Evolutionary conservation across 2,329 filamentous ascomycete species (phyloP), one percentile per base, ranked within the genome.

Genomic region (Plectosphaerella sp.): DNA sequence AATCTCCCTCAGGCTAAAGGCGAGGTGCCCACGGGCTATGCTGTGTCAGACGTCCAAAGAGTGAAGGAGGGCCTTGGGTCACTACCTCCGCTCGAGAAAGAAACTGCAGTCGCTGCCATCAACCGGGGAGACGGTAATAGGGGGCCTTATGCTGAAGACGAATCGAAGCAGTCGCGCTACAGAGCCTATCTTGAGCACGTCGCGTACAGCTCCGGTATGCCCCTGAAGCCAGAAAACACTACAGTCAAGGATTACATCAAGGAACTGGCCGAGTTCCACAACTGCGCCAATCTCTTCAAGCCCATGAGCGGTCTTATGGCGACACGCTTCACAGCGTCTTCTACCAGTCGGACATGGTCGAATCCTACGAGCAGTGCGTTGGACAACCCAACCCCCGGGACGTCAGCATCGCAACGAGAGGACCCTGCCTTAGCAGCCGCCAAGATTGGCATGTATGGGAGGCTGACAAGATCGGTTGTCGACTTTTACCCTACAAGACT

Each of bases 241-340:
- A 79, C 75, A 6, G 80, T 80, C 20, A 84, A 91, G 41, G 89
- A 94, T 49, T 97, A 89, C 84, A 68, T 86, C 35, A 84, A 84
- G 52, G 94, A 99, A 67, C 74, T 96, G 50, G 75, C 73, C 49
- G 84, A 99, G 62, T 97, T 96, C 57, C 72, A 72, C 58, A 77
- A 76, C 54, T 83, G 80, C 54, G 80, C 80, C 12, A 69, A 76
- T 54, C 83, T 97, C 18, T 99, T 97, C 74, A 93, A 89, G 66
- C 94, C 94, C 1, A 89, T 96, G 72, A 90, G 89, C 2, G 91
- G 91, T 0, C 78, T 90, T 57, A 97, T 99, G 91, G 94, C 93
- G 15, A 91, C 89, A 18, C 86, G 93, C 0, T 99, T 99, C 66
- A 97, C 91, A 0, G 87, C 88, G 2, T 82, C 84, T 1, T 82